Evolutionary conservation across 2,329 filamentous ascomycete species (phyloP), one percentile per base, ranked within the genome.

Genomic region (Aspergillus intermedius): DNA sequence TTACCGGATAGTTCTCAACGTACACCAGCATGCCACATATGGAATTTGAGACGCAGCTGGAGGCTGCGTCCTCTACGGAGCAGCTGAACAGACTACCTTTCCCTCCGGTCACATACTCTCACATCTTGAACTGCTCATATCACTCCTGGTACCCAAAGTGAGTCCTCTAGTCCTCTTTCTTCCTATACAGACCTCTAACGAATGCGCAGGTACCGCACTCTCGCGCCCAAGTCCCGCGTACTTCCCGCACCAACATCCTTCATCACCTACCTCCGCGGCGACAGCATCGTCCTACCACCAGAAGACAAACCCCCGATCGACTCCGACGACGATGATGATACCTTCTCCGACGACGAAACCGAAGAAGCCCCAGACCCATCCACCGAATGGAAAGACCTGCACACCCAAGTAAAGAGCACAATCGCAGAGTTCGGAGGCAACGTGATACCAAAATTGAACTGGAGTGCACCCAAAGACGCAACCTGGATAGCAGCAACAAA

Each of bases 381-480:
- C 1, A 63, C 64, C 25, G 67, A 74, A 43, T 84, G 81, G 81
- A 67, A 83, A 7, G 85, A 88, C 32, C 79, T 91, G 2, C 93
- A 98, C 68, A 75, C 82, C 41, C 71, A 79, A 49, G 89, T 98
- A 66, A 86, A 84, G 65, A 75, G 81, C 21, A 87, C 81, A 39
- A 96, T 98, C 53, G 70, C 76, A 10, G 86, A 91, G 59, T 79
- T 97, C 1, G 91, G 88, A 13, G 91, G 91, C 50, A 82, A 84
- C 51, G 91, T 95, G 7, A 84, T 87, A 1, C 93, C 93, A 0
- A 98, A 98, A 70, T 75, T 98, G 42, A 97, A 97, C 73, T 98
- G 93, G 93, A 96, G 91, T 5, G 85, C 90, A 3, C 93, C 93
- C 3, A 95, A 96, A 68, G 93, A 98, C 65, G 93, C 93, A 7